Base-by-base conservation (phyloP, 257 asterid species). In the Jasminum sambac region DNA sequence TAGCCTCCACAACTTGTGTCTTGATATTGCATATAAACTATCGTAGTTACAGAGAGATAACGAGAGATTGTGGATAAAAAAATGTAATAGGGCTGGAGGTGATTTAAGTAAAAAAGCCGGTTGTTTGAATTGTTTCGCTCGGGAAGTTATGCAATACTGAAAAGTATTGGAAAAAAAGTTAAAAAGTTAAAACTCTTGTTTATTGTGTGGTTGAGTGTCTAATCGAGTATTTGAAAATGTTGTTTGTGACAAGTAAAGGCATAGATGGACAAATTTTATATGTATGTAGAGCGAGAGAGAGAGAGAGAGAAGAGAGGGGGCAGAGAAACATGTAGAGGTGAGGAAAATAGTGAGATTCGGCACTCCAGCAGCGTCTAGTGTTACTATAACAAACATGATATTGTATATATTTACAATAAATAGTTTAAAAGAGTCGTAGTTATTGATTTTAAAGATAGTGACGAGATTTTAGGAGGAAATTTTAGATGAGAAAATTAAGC, bases 311-410 rank as follows among this genome's bases (percentile, higher is more conserved):
- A n/a, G n/a, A n/a, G n/a, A n/a, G 9, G 67, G 37, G 82, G 8
- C 5, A 6, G 68, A 61, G 80, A 76, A 70, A 73, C 40, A 74
- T 26, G 78, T 65, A 25, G 69, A 74, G 76, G 75, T 39, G 36
- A 70, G 78, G 70, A 72, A 79, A 75, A n/a, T 58, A 74, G 77
- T 66, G 81, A 81, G 89, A 84, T 80, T 84, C 86, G 86, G 81
- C 80, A n/a, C n/a, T n/a, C n/a, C 36, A n/a, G n/a, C n/a, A n/a
- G n/a, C n/a, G n/a, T n/a, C n/a, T n/a, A n/a, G n/a, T n/a, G n/a
- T n/a, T n/a, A n/a, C 36, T 30, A 1, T 30, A 30, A 30, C 36
- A 30, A 30, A 30, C 36, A 30, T 1, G 36, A 30, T 4, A 4
- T 1, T 4, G 36, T 1, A 30, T 30, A 30, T 4, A 4, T 4